Evolutionary conservation across 78 protist genomes (phyloP).

Genomic region (Speleostelium caveatum): DNA sequence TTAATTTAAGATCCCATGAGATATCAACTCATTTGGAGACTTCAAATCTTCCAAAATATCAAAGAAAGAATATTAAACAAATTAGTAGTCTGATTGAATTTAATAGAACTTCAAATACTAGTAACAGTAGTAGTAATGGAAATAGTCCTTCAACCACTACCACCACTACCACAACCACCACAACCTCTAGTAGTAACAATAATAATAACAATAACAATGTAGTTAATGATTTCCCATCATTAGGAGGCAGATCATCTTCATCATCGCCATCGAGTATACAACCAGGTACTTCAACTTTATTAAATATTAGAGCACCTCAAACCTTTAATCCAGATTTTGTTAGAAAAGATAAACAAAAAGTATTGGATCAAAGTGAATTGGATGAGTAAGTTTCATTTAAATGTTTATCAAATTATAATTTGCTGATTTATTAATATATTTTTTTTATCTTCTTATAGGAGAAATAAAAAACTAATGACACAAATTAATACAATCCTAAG

Average conservation of each 20-base stretch:
- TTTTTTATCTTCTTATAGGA: not conserved
- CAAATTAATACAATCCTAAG: conserved; percentile 24
- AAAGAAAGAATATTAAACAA: conserved; percentile 15
- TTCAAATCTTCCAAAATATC: conserved; percentile 9
- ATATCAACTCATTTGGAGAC: conserved; percentile 56
- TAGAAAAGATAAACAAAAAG: conserved; percentile 41
- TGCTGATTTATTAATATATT: too few species aligned
- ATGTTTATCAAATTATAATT: not conserved
- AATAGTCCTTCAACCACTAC: conserved; percentile 25
- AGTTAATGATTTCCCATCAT: too few species aligned
- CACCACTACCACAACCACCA: conserved; percentile 12
- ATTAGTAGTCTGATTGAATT: conserved; percentile 11
- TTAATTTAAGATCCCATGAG: conserved; percentile 31
- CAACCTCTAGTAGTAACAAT: not conserved
- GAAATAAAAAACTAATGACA: conserved; percentile 16
- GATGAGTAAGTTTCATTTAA: conserved; percentile 29
- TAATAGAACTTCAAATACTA: not conserved
- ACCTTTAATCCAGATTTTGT: conserved; percentile 64
- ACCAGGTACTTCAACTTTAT: not conserved
- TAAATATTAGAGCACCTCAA: conserved; percentile 8
- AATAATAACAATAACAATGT: conserved; percentile 12
- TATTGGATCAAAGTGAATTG: conserved; percentile 33
- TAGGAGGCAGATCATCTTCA: not conserved
- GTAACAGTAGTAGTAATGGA: not conserved
- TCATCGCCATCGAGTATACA: not conserved